Base-by-base conservation (phyloP, 495 filamentous ascomycete species). In the Xylaria scruposa region DNA sequence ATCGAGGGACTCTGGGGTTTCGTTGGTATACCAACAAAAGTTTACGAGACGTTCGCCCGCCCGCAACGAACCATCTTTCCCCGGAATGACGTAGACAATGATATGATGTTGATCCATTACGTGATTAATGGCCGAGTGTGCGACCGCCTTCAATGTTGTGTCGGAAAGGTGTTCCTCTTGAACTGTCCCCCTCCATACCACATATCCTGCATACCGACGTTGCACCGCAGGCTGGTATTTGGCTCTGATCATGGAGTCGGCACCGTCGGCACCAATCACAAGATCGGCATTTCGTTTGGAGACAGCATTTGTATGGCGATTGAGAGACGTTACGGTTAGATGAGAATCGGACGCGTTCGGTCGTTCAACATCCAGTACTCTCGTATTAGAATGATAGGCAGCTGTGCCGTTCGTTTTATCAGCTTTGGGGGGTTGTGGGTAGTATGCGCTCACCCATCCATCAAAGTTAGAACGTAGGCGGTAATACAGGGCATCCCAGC, bases 151-250 rank as follows among this genome's bases (percentile, higher is more conserved):
- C 19, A 70, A 72, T 1, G 76, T 72, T 40, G 67, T 64, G 19
- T 74, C 67, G 0, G 76, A 76, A n/a, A 77, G 74, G 33, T 80
- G 72, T 13, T 29, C 38, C 67, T 87, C 85, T 0, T 74, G 76
- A 9, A 86, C 80, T 2, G 82, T 84, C 26, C 85, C 86, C 31
- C 86, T 76, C 75, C 80, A 83, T 2, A 83, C 84, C 26, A 81
- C 76, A 72, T 87, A 87, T 13, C 84, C 86, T 6, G 79, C 81
- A 72, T 85, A 85, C 15, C 64, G 81, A n/a, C 85, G 70, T n/a
- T 73, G 51, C 3, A 72, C 19, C 17, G 36, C 31, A 15, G 75
- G 73, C 12, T 73, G 56, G 29, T 78, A 67, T 5, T 63, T 61
- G 5, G 67, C 24, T 42, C 77, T 74, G 15, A 80, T 72, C 1